Percentiles rank a stretch among this genome's conserved stretches.
These are phyloP conservation scores for Populus hybrid DNA, from an alignment of 441 rosid genomes.

Conservation along the genomic window DNA sequence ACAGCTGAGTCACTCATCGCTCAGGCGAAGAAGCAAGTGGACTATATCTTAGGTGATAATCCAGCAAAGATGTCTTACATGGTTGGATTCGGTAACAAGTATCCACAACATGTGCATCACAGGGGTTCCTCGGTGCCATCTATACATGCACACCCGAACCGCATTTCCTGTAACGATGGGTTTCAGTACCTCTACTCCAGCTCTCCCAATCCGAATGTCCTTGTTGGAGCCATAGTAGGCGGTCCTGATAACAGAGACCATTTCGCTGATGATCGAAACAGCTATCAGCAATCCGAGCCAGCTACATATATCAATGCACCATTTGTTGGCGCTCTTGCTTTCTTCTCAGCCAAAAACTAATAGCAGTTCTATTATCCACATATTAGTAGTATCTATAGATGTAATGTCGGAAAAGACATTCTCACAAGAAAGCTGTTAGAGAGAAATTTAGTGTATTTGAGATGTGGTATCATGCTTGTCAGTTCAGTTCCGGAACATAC, in stretches of 20 bases:
- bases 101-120: constrained; percentile 73
- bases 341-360: constrained; percentile 41
- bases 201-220: constrained; percentile 64
- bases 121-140: constrained; percentile 85
- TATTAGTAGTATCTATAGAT: not conserved
- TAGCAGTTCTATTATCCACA: too few relatives aligned
- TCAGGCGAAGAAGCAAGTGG: constrained; percentile 60
- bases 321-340: constrained; percentile 80
- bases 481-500: not conserved
- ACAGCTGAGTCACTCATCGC: constrained; percentile 36
- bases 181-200: constrained; percentile 52
- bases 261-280: constrained; percentile 62
- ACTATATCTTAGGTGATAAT: constrained; percentile 80
- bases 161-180: constrained; percentile 52
- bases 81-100: constrained; percentile 69
- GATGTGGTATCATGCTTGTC: not conserved
- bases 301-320: constrained; percentile 90
- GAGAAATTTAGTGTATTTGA: too few relatives aligned
- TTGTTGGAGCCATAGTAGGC: constrained; percentile 74
- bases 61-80: constrained; percentile 76
- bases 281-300: constrained; percentile 75
- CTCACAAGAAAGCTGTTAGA: not conserved
- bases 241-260: constrained; percentile 65
- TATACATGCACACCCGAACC: constrained; percentile 40
- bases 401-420: not conserved